Percentiles rank a stretch among this genome's conserved stretches.
phyloP scores from a whole-genome alignment of 2,329 filamentous ascomycete species.

The Microthyrium microscopicum region DNA sequence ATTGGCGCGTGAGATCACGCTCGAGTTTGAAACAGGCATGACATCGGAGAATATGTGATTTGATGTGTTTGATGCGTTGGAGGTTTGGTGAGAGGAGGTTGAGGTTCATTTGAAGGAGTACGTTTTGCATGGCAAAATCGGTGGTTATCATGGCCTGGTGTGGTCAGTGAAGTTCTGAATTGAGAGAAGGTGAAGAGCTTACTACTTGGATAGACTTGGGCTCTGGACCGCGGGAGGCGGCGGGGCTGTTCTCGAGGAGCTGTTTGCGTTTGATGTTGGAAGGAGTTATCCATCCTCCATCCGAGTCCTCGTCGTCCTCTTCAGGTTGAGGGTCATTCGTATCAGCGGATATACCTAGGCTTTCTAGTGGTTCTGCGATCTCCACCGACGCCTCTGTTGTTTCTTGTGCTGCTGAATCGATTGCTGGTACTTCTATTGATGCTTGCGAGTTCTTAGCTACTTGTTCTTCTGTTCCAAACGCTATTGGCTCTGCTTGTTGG shows the following conservation, averaged over 20 bases:
- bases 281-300: slow-evolving; percentile 90
- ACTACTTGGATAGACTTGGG: slow-evolving; percentile 7
- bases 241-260: slow-evolving; percentile 40
- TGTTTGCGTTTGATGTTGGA: slow-evolving; percentile 79
- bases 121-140: slow-evolving; percentile 97
- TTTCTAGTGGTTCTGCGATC: neutral
- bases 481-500: neutral
- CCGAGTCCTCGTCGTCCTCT: slow-evolving; percentile 36
- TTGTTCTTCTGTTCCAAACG: neutral
- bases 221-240: slow-evolving; percentile 17
- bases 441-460: neutral
- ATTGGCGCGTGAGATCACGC: slow-evolving; percentile 74
- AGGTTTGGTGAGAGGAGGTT: slow-evolving; percentile 68
- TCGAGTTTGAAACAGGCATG: slow-evolving; percentile 82
- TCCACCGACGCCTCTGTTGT: neutral
- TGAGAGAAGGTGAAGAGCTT: neutral
- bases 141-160: slow-evolving; percentile 64
- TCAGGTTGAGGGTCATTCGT: too few species aligned
- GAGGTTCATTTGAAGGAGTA: slow-evolving; percentile 85
- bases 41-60: slow-evolving; percentile 80
- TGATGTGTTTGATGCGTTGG: slow-evolving; percentile 66
- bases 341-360: neutral
- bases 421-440: slow-evolving; percentile 1
- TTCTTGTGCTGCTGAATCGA: neutral
- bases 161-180: neutral